These are phyloP conservation scores for Candida freyschussii DNA, from an alignment of 1,139 yeast species.

Conservation along the genomic window DNA sequence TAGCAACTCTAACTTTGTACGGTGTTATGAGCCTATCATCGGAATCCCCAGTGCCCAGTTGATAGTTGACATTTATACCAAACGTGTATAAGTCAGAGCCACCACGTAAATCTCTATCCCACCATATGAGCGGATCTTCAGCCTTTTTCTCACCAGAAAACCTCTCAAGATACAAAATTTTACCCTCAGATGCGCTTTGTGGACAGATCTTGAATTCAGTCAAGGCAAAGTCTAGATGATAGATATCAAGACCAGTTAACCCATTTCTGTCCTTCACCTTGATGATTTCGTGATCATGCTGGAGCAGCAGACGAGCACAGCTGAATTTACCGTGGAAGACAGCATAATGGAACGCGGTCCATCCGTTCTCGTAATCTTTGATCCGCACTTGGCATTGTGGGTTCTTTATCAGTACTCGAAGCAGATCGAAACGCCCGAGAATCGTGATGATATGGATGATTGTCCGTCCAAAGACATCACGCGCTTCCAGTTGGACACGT, in stretches of 20 bases:
- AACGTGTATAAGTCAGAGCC: conserved; percentile 59
- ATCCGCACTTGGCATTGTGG: conserved; percentile 38
- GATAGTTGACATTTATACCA: conserved; percentile 64
- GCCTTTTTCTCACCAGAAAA: conserved; percentile 3
- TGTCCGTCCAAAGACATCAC: conserved; percentile 76
- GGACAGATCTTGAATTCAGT: conserved; percentile 23
- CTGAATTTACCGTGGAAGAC: conserved; percentile 54
- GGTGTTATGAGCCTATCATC: conserved; percentile 42
- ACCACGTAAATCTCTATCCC: conserved; percentile 36
- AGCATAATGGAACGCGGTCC: conserved; percentile 76
- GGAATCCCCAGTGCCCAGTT: conserved; percentile 65
- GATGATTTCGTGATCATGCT: conserved; percentile 24
- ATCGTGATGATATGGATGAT: conserved; percentile 55
- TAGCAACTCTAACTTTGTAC: conserved; percentile 29
- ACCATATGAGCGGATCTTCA: conserved; percentile 18
- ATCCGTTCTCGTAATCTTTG: conserved; percentile 71
- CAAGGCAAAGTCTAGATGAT: conserved; percentile 22
- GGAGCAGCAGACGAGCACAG: conserved; percentile 49
- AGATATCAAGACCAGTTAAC: conserved; percentile 57
- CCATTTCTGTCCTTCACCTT: conserved; percentile 65
- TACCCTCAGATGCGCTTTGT: conserved; percentile 19
- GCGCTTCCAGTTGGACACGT: conserved; percentile 39
- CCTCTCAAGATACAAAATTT: conserved; percentile 19
- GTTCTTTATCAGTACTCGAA: conserved; percentile 44
- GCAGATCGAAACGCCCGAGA: conserved; percentile 44